Evolutionary conservation across 2,329 filamentous ascomycete species (phyloP).

Genomic region (Apiospora arundinis): DNA sequence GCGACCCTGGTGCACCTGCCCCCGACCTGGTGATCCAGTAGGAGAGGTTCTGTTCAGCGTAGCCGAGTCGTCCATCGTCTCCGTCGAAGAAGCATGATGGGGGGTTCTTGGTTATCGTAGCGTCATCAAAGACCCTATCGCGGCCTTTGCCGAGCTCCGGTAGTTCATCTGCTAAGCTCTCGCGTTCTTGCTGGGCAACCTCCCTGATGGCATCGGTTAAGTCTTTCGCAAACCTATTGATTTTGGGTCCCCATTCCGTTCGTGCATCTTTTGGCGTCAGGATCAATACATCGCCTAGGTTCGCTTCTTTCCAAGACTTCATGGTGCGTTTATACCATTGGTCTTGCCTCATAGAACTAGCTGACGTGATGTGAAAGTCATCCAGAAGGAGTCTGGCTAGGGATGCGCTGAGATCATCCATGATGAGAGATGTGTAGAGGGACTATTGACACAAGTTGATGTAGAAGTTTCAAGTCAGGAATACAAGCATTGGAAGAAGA

Average conservation of each 20-base stretch:
- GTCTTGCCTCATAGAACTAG: neutral
- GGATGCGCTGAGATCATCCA: neutral
- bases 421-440: neutral
- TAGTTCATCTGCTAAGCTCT: too few relatives aligned
- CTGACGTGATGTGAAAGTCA: neutral
- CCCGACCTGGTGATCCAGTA: neutral
- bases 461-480: too few relatives aligned
- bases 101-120: neutral
- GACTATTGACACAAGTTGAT: neutral
- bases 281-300: neutral
- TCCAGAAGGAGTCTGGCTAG: neutral
- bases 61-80: neutral
- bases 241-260: neutral
- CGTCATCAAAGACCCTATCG: neutral
- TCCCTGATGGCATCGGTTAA: neutral
- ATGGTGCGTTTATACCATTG: conserved; percentile 6
- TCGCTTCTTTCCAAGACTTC: neutral
- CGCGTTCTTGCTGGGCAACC: neutral
- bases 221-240: neutral
- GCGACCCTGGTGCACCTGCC: neutral
- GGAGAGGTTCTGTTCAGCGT: neutral
- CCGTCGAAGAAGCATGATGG: conserved; percentile 11
- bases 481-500: neutral
- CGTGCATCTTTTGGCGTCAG: neutral
- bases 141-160: neutral